These are phyloP conservation scores for Blastomyces percursus DNA, from an alignment of 2,329 filamentous ascomycete genomes.

Conservation along the genomic window DNA sequence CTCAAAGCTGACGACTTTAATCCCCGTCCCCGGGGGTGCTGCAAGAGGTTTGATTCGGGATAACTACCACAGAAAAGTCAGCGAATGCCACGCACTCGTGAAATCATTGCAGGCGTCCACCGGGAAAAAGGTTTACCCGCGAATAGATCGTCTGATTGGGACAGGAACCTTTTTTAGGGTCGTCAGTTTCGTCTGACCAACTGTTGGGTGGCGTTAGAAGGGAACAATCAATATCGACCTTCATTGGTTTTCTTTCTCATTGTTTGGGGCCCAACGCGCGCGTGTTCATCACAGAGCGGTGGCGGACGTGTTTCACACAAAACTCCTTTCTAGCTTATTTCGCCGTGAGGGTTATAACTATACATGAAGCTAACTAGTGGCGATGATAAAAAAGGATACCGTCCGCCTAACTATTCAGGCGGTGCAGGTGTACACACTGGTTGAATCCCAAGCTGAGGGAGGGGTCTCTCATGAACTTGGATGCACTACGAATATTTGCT, in stretches of 20 bases:
- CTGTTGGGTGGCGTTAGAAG: not conserved
- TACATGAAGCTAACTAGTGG: not conserved
- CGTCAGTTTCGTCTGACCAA: not conserved
- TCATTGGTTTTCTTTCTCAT: not conserved
- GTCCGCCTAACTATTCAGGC: not conserved
- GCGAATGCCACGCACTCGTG: not conserved
- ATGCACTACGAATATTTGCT: not conserved
- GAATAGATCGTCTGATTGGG: not conserved
- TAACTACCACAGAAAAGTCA: not conserved
- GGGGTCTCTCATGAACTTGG: not conserved
- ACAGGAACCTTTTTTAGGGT: not conserved
- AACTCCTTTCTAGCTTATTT: not conserved
- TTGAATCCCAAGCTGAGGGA: not conserved
- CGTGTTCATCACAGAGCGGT: not conserved
- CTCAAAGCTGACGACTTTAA: not conserved
- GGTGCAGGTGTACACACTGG: not conserved
- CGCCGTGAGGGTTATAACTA: not conserved
- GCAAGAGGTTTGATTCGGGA: not conserved
- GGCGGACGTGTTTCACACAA: not conserved
- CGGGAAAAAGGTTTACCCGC: not conserved
- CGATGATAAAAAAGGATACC: not conserved
- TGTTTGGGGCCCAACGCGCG: not conserved
- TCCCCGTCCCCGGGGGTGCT: not conserved
- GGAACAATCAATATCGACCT: not conserved
- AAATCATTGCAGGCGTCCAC: not conserved